These are phyloP conservation scores for Brettanomyces anomalus DNA, from an alignment of 805 yeast genomes.

Conservation along the genomic window DNA sequence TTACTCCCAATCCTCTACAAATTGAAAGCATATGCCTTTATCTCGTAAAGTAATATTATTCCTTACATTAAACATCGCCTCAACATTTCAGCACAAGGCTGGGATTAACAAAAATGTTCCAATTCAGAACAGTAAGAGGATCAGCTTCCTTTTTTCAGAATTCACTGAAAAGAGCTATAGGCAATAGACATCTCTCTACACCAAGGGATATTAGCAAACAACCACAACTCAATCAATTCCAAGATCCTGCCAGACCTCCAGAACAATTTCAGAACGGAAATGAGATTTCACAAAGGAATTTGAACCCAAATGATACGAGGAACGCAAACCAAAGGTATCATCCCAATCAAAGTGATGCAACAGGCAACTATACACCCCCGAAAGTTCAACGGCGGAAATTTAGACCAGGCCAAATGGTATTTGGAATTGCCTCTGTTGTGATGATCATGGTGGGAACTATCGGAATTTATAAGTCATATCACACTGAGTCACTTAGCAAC, in stretches of 20 bases:
- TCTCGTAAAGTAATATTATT: no score
- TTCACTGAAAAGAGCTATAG: no score
- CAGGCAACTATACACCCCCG: neutral
- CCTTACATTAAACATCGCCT: no score
- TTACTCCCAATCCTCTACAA: no score
- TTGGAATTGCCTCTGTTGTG: neutral
- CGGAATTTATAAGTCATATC: neutral
- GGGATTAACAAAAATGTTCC: no score
- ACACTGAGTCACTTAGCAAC: constrained; percentile 7
- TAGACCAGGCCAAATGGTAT: neutral
- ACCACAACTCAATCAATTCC: constrained; percentile 19
- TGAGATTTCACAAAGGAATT: neutral
- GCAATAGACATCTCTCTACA: neutral
- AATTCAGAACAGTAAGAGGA: no score
- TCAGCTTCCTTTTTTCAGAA: no score
- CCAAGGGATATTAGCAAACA: constrained; percentile 11
- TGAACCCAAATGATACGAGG: neutral
- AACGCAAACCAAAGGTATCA: neutral
- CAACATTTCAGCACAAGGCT: no score
- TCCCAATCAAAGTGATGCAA: neutral
- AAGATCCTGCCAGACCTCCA: constrained; percentile 14
- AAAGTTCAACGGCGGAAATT: neutral
- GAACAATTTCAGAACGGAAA: constrained; percentile 5
- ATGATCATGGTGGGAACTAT: neutral
- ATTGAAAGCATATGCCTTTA: no score